Percentiles rank a stretch among this genome's conserved stretches.
These are phyloP conservation scores for Phytophthora uliginosa DNA, from an alignment of 352 stramenopile genomes.

Conservation along the genomic window DNA sequence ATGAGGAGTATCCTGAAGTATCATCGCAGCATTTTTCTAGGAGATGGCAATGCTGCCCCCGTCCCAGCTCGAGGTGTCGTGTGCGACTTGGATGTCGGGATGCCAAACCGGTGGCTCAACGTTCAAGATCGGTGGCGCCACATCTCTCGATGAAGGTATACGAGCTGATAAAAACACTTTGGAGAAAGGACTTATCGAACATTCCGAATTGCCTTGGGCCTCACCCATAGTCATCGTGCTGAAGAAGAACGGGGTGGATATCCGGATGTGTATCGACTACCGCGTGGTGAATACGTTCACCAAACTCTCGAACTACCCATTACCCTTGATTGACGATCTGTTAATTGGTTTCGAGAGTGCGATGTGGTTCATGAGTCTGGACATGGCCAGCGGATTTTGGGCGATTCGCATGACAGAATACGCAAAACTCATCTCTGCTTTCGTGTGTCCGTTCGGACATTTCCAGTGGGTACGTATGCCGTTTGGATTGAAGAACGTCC, in stretches of 20 bases:
- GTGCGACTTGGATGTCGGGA: neutral
- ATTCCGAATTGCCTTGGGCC: neutral
- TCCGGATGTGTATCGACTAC: constrained; percentile 35
- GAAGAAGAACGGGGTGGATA: constrained; percentile 15
- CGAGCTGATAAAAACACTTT: constrained; percentile 4
- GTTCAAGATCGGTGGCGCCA: neutral
- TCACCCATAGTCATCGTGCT: constrained; percentile 13
- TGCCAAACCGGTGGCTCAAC: neutral
- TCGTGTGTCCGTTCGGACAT: constrained; percentile 37
- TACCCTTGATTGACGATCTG: constrained; percentile 32
- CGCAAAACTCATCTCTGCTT: constrained; percentile 21
- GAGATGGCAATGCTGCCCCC: neutral
- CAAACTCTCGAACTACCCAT: constrained; percentile 24
- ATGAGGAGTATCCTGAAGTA: neutral
- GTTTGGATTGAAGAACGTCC: constrained; percentile 34
- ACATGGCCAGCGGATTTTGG: constrained; percentile 33
- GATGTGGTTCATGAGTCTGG: constrained; percentile 33
- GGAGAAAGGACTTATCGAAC: constrained; percentile 2
- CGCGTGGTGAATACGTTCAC: constrained; percentile 20
- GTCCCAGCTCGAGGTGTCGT: neutral
- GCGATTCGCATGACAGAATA: constrained; percentile 18
- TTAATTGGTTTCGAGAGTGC: constrained; percentile 27
- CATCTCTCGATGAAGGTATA: constrained; percentile 11
- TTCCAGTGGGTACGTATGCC: constrained; percentile 21
- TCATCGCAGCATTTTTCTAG: neutral